These are phyloP conservation scores for Sugiyamaella valdiviana DNA, from an alignment of 805 yeast genomes.

Conservation along the genomic window DNA sequence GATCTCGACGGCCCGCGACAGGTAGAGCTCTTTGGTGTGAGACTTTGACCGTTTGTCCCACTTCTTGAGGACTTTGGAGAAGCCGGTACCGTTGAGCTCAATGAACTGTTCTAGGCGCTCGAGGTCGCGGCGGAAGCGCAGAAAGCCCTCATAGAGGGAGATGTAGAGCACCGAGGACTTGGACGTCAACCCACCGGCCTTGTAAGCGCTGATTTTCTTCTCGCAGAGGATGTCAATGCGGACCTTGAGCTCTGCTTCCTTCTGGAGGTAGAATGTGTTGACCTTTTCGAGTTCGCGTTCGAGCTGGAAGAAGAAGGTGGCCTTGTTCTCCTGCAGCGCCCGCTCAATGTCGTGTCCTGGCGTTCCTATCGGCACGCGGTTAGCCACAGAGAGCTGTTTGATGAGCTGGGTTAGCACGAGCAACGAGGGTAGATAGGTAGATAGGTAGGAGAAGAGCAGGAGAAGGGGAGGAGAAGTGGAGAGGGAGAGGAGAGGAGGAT, in stretches of 20 bases:
- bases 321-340: conserved; percentile 78
- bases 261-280: conserved; percentile 83
- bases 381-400: conserved; percentile 61
- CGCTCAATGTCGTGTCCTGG: conserved; percentile 37
- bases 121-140: conserved; percentile 81
- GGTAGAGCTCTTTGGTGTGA: conserved; percentile 85
- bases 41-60: conserved; percentile 98
- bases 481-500: background rate
- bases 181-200: conserved; percentile 41
- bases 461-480: background rate
- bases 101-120: conserved; percentile 88
- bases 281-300: conserved; percentile 96
- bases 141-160: conserved; percentile 81
- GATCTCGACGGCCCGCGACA: conserved; percentile 87
- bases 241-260: conserved; percentile 79
- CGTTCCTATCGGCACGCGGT: conserved; percentile 27
- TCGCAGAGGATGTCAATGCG: conserved; percentile 69
- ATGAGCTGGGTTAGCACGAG: conserved; percentile 42
- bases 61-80: conserved; percentile 89
- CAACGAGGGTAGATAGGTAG: background rate
- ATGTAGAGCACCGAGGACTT: conserved; percentile 72
- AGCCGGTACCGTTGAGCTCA: conserved; percentile 92
- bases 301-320: conserved; percentile 76
- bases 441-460: background rate
- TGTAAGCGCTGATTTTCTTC: conserved; percentile 53